Evolutionary conservation across 805 yeast species (phyloP), one percentile per base, ranked within the genome.

Genomic region (Pichia sporocuriosa): DNA sequence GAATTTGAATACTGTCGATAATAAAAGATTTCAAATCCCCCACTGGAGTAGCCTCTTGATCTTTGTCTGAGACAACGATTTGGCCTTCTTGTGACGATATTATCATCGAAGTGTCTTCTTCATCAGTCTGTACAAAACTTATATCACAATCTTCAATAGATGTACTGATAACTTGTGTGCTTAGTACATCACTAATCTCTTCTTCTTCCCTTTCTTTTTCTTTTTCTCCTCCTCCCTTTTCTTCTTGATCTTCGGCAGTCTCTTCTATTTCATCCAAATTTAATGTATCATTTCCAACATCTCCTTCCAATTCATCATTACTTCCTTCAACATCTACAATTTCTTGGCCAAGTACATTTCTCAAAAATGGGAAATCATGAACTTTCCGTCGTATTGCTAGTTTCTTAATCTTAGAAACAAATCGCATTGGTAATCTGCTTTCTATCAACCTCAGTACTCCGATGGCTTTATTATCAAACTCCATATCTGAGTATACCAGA

Each of bases 21-120:
- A 41, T 41, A 19, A 41, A 41, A 12, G 44, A 41, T 32, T 41
- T 41, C 31, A 40, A 22, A 25, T 40, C 32, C 1, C 21, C 22
- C 12, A 21, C 23, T 23, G 29, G 15, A 12, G 15, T 16, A 21
- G 17, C 23, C 13, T 26, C 13, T 26, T 26, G 15, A 6, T 26
- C 15, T 15, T 26, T 15, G n/a, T n/a, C n/a, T n/a, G n/a, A n/a
- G n/a, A n/a, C n/a, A n/a, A n/a, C n/a, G n/a, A n/a, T n/a, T 12
- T 6, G 29, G 7, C 29, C n/a, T 6, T 12, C 13, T 26, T 26
- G 29, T 6, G 29, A 26, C 13, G 29, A 12, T 13, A 11, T 6
- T 11, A 26, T 15, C 10, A 9, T 11, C n/a, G 7, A 13, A 25
- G 12, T 10, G 7, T 17, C n/a, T 26, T 35, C 32, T 5, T 35